These are phyloP conservation scores for Vanderwaltozyma polyspora DNA, from an alignment of 805 yeast genomes.

Conservation along the genomic window DNA sequence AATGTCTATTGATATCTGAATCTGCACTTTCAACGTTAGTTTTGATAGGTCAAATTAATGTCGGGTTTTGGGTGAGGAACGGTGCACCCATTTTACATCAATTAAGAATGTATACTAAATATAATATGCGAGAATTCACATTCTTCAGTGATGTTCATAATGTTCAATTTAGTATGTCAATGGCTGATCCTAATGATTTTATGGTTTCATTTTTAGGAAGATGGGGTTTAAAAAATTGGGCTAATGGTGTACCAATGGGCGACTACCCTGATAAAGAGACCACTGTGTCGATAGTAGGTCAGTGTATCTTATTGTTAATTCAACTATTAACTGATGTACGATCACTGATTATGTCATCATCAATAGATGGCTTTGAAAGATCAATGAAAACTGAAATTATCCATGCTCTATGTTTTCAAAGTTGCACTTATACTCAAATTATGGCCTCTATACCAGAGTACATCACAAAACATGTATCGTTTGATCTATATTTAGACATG, in stretches of 20 bases:
- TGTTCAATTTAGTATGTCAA: conserved; percentile 49
- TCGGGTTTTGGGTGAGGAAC: conserved; percentile 91
- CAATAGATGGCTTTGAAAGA: conserved; percentile 37
- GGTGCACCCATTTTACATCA: conserved; percentile 77
- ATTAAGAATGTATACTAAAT: conserved; percentile 62
- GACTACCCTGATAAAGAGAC: conserved; percentile 34
- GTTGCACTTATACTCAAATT: conserved; percentile 60
- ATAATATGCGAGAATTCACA: conserved; percentile 70
- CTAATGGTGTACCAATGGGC: conserved; percentile 31
- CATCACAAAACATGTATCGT: conserved; percentile 56
- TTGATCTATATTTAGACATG: conserved; percentile 48
- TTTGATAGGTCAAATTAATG: conserved; percentile 68
- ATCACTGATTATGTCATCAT: conserved; percentile 40
- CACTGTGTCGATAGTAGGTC: conserved; percentile 60
- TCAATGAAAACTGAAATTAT: conserved; percentile 61
- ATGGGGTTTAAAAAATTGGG: conserved; percentile 57
- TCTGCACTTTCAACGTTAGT: conserved; percentile 71
- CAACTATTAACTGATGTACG: conserved; percentile 58
- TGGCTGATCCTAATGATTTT: conserved; percentile 44
- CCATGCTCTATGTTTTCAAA: conserved; percentile 71
- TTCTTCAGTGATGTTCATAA: conserved; percentile 67
- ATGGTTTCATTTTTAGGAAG: conserved; percentile 50
- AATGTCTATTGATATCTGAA: conserved; percentile 32
- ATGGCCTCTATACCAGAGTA: conserved; percentile 65
- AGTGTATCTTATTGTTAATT: conserved; percentile 58